Evolutionary conservation across 768 basidiomycete genomes (phyloP), one percentile per base, ranked within the genome.

Genomic region (Asterophora parasitica): DNA sequence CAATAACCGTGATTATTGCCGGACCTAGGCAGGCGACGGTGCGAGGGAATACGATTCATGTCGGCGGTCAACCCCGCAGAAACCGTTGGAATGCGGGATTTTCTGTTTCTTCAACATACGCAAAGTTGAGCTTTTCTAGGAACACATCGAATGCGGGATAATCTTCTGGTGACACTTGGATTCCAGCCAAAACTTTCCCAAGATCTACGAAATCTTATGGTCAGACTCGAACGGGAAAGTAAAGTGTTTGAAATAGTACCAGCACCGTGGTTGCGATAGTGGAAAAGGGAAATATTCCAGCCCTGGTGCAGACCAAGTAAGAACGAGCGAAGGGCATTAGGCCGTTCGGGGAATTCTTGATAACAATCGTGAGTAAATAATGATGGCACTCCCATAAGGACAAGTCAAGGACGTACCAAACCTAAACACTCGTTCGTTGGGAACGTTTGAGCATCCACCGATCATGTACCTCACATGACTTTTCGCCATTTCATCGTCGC

Each of bases 221-320:
- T 50, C 19, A 36, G 50, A 36, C 36, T 48, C 31, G 27, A 40
- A 31, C 27, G 23, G 13, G 36, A 43, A 30, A 26, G 27, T 1
- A 36, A n/a, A 19, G 33, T 31, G 44, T n/a, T 34, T 42, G 32
- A 45, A 30, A 45, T 38, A 73, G 49, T 56, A 91, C 94, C 94
- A 61, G 88, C 92, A 26, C 96, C 96, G 50, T 98, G 95, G 63
- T 98, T 97, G 46, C 96, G 79, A 66, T 99, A 99, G 64, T 99
- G 96, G 72, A 98, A 99, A 54, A 99, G 64, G 1, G 92, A 88
- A 41, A 99, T 91, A 65, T 94, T 97, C 93, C 94, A 97, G 19
- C 83, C 84, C 15, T 78, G 71, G 27, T 85, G 85, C 37, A 99
- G 63, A 3, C 87, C 88, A 23, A 83, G 73, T 50, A 99, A 73